A percentile compares a stretch with the other conserved stretches of the same genome.
Conservation (phyloP, 2,329 filamentous ascomycete genomes). For the Lizonia empirigonia region DNA sequence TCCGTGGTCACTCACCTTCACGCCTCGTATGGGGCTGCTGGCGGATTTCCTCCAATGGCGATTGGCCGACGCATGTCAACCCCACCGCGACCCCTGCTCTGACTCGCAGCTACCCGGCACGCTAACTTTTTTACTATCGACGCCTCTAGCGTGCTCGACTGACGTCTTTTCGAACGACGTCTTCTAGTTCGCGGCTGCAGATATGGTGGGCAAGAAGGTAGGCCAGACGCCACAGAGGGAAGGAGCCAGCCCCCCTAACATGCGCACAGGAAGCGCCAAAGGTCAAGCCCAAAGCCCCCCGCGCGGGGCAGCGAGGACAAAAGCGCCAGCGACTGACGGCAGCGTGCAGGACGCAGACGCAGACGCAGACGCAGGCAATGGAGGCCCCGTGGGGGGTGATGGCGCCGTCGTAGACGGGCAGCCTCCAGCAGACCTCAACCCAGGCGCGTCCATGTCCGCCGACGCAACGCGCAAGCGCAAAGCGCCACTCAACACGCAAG, state of each 20-base stretch:
- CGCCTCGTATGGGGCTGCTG: constrained; percentile 20
- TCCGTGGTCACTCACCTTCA: constrained; percentile 28
- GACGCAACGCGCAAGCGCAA: constrained; percentile 38
- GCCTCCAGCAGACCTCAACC: constrained; percentile 25
- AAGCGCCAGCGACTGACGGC: constrained; percentile 24
- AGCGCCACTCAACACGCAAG: constrained; percentile 34
- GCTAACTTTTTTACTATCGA: constrained; percentile 37
- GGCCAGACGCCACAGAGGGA: neutral
- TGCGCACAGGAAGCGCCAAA: constrained; percentile 32
- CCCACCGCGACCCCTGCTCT: constrained; percentile 21
- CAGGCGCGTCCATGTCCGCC: constrained; percentile 26
- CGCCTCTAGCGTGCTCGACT: constrained; percentile 19
- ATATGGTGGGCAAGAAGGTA: constrained; percentile 44
- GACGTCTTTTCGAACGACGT: constrained; percentile 17
- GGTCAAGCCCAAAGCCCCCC: constrained; percentile 37
- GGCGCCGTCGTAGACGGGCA: constrained; percentile 1
- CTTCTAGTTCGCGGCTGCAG: constrained; percentile 20
- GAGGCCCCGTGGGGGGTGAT: constrained; percentile 9
- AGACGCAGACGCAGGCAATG: constrained; percentile 11
- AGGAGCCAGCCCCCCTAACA: constrained; percentile 14
- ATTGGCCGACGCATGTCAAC: constrained; percentile 32
- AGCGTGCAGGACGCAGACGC: constrained; percentile 16
- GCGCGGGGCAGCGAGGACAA: constrained; percentile 38
- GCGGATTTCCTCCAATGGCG: constrained; percentile 29
- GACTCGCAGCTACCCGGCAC: constrained; percentile 33